Percentiles rank a stretch among this genome's conserved stretches.
These are phyloP conservation scores for Claviceps sp. DNA, from an alignment of 2,329 filamentous ascomycete species.

Conservation along the genomic window DNA sequence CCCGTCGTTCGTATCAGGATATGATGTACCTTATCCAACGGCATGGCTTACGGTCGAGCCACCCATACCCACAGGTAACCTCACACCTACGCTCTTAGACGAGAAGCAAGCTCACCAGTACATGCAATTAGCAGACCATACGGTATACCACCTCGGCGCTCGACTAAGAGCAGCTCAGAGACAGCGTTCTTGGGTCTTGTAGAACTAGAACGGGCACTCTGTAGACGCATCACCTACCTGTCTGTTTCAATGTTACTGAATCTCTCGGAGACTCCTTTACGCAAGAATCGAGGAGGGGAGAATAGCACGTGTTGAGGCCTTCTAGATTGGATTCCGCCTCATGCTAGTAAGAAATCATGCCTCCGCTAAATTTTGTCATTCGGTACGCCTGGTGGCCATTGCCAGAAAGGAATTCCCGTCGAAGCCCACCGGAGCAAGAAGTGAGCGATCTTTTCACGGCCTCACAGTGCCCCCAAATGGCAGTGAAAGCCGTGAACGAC, in stretches of 20 bases:
- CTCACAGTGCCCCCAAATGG: too few species aligned
- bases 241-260: constrained; percentile 15
- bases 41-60: background rate
- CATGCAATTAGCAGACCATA: constrained; percentile 36
- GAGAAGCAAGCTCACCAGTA: constrained; percentile 37
- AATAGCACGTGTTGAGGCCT: too few species aligned
- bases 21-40: background rate
- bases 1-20: background rate
- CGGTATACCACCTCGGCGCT: constrained; percentile 35
- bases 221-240: constrained; percentile 35
- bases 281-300: too few species aligned
- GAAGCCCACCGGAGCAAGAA: too few species aligned
- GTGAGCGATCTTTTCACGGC: too few species aligned
- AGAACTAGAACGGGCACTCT: constrained; percentile 16
- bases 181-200: too few species aligned
- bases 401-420: too few species aligned
- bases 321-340: too few species aligned
- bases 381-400: too few species aligned
- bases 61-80: constrained; percentile 31
- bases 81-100: constrained; percentile 37
- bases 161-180: constrained; percentile 24
- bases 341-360: too few species aligned
- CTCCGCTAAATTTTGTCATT: too few species aligned
- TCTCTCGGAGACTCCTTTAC: background rate
- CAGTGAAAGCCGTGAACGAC: too few species aligned